Percentiles rank a stretch among this genome's conserved stretches.
phyloP scores from a whole-genome alignment of 2,329 filamentous ascomycete species.

The Colletotrichum viniferum region DNA sequence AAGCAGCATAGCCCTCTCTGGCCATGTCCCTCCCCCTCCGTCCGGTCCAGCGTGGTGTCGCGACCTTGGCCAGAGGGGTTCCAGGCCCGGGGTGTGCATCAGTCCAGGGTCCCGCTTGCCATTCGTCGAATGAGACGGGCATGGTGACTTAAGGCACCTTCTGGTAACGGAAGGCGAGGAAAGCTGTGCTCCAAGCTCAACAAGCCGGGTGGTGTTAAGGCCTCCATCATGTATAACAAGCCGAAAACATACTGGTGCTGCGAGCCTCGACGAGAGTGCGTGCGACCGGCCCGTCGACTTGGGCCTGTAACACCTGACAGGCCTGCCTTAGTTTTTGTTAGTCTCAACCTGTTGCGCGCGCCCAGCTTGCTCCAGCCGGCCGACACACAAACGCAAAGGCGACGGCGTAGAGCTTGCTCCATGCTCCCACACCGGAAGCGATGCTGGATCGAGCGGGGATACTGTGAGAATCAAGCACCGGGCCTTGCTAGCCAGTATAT shows the following conservation, averaged over 20 bases:
- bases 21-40: background rate
- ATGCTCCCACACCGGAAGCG: background rate
- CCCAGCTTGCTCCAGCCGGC: background rate
- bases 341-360: background rate
- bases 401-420: background rate
- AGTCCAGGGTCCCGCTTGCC: background rate
- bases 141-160: background rate
- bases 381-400: background rate
- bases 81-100: background rate
- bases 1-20: background rate
- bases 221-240: background rate
- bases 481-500: background rate
- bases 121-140: background rate
- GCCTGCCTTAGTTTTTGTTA: slow-evolving; percentile 4
- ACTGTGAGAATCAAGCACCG: background rate
- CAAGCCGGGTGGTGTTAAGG: background rate
- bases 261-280: background rate
- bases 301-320: slow-evolving; percentile 9
- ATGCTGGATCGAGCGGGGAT: background rate
- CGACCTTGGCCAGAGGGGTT: background rate
- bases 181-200: background rate
- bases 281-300: background rate
- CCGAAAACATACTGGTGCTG: slow-evolving; percentile 9
- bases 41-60: background rate
- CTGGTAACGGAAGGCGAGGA: background rate